phyloP scores from a whole-genome alignment of 176 grass and related monocot genomes.

The Oryza officinalis region DNA sequence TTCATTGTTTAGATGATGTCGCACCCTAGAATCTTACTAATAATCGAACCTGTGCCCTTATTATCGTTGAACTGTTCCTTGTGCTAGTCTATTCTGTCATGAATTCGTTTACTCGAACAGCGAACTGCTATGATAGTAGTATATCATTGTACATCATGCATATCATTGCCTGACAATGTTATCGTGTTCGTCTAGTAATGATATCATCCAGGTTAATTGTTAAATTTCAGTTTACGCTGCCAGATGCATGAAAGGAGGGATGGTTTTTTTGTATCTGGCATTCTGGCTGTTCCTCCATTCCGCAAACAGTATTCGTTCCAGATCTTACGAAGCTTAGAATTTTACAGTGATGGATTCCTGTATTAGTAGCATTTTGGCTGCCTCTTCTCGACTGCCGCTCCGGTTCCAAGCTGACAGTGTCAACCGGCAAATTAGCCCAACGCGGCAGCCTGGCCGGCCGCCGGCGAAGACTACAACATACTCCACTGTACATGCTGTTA shows the following conservation, averaged over 20 bases:
- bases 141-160: slow-evolving; percentile 30
- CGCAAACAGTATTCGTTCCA: too few relatives aligned
- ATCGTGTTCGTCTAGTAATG: slow-evolving; percentile 37
- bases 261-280: not conserved
- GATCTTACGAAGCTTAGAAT: too few relatives aligned
- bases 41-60: slow-evolving; percentile 36
- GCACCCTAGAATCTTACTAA: slow-evolving; percentile 38
- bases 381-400: too few relatives aligned
- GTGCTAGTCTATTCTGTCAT: slow-evolving; percentile 38
- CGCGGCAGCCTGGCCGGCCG: not conserved
- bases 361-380: too few relatives aligned
- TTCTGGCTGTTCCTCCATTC: not conserved
- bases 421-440: not conserved
- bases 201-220: not conserved
- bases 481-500: not conserved
- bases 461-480: too few relatives aligned
- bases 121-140: not conserved
- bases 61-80: slow-evolving; percentile 24
- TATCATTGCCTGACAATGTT: slow-evolving; percentile 34
- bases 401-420: not conserved
- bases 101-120: slow-evolving; percentile 24
- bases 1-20: slow-evolving; percentile 15
- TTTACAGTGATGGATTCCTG: too few relatives aligned
- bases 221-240: not conserved
- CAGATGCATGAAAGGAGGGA: too few relatives aligned